phyloP scores from a whole-genome alignment of 2,329 filamentous ascomycete genomes.

The Cladosporium sp. region DNA sequence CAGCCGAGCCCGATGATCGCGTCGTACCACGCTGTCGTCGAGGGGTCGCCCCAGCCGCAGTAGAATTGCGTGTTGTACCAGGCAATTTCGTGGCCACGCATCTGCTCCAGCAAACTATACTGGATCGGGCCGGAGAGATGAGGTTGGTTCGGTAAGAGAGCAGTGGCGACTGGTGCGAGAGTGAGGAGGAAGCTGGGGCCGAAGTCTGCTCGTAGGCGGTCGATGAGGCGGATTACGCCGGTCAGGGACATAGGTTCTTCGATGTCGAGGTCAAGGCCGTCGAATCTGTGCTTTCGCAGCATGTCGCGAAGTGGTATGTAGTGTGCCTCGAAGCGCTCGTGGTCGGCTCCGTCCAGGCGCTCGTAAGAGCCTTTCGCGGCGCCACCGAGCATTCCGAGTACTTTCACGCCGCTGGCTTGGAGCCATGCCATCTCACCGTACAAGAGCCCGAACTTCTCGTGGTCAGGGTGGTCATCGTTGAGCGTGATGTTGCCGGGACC shows the following conservation, averaged over 20 bases:
- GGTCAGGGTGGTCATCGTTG: slow-evolving; percentile 69
- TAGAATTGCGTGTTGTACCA: slow-evolving; percentile 96
- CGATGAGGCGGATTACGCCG: slow-evolving; percentile 51
- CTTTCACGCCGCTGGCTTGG: slow-evolving; percentile 67
- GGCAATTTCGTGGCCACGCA: slow-evolving; percentile 58
- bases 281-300: slow-evolving; percentile 54
- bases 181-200: slow-evolving; percentile 68
- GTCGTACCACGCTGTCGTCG: slow-evolving; percentile 46
- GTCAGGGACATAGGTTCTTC: slow-evolving; percentile 67
- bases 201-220: slow-evolving; percentile 54
- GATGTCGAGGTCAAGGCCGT: slow-evolving; percentile 72
- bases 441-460: slow-evolving; percentile 58
- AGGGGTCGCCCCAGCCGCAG: slow-evolving; percentile 74
- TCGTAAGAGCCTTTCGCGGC: slow-evolving; percentile 70
- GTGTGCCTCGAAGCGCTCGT: slow-evolving; percentile 62
- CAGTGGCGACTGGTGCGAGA: slow-evolving; percentile 73
- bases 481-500: slow-evolving; percentile 63
- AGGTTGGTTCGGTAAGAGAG: slow-evolving; percentile 49
- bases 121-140: slow-evolving; percentile 72
- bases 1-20: slow-evolving; percentile 59
- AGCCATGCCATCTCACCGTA: slow-evolving; percentile 73
- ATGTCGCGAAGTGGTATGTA: slow-evolving; percentile 63
- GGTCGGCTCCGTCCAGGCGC: slow-evolving; percentile 53
- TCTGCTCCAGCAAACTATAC: slow-evolving; percentile 67
- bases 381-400: slow-evolving; percentile 83